Percentiles rank a stretch among this genome's conserved stretches.
These are phyloP conservation scores for Aspergillus ochraceoroseus DNA, from an alignment of 2,329 filamentous ascomycete genomes.

Conservation along the genomic window DNA sequence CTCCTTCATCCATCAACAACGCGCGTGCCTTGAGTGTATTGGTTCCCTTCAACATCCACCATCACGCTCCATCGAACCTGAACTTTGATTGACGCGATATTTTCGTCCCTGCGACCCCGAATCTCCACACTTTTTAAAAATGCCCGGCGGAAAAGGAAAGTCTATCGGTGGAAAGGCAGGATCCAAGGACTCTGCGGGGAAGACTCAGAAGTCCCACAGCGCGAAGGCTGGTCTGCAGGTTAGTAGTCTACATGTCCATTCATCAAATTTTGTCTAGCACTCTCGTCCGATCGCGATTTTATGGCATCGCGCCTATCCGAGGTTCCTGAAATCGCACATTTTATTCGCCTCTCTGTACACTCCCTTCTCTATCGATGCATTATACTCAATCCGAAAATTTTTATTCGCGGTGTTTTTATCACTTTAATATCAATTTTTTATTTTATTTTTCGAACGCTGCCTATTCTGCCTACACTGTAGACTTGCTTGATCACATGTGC, in stretches of 20 bases:
- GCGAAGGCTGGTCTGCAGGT: constrained; percentile 94
- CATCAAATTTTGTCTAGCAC: not conserved
- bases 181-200: constrained; percentile 75
- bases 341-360: constrained; percentile 3
- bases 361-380: constrained; percentile 1
- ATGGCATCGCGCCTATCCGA: constrained; percentile 1
- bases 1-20: constrained; percentile 45
- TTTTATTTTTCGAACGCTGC: too few relatives aligned
- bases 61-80: constrained; percentile 22
- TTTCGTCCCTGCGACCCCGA: constrained; percentile 26
- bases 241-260: constrained; percentile 43
- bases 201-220: constrained; percentile 89
- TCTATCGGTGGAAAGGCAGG: constrained; percentile 85
- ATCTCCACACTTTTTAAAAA: constrained; percentile 38
- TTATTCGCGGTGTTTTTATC: not conserved
- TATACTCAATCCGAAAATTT: not conserved
- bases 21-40: constrained; percentile 30
- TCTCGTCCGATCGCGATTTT: constrained; percentile 5
- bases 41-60: constrained; percentile 30
- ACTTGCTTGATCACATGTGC: too few relatives aligned
- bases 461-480: too few relatives aligned
- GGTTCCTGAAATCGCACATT: constrained; percentile 1
- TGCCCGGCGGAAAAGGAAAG: constrained; percentile 92
- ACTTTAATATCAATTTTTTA: too few relatives aligned
- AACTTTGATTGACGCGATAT: constrained; percentile 27